phyloP scores from a whole-genome alignment of 768 basidiomycete genomes.

The Chalciporus sphaerocephalus region DNA sequence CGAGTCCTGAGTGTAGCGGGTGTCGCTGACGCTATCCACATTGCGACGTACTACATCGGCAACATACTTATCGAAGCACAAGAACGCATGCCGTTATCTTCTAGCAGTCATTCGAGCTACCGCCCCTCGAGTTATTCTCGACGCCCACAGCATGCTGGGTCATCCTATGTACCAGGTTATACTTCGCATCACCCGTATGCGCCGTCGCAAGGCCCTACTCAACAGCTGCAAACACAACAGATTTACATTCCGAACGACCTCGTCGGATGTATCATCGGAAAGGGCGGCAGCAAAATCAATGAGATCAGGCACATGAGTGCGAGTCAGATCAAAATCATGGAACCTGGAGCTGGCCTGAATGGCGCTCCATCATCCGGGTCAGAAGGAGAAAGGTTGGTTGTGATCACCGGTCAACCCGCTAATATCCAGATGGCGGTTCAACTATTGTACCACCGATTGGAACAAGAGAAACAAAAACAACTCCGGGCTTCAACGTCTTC shows the following conservation, averaged over 20 bases:
- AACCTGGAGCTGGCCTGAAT: constrained; percentile 80
- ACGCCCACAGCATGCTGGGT: constrained; percentile 45
- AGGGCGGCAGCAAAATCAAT: constrained; percentile 97
- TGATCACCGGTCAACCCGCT: constrained; percentile 91
- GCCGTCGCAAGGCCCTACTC: constrained; percentile 54
- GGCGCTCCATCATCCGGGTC: constrained; percentile 69
- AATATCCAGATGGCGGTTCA: constrained; percentile 98
- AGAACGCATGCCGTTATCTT: constrained; percentile 70
- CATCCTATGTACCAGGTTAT: constrained; percentile 71
- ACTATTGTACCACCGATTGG: constrained; percentile 79
- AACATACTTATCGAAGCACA: constrained; percentile 94
- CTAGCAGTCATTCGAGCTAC: constrained; percentile 44
- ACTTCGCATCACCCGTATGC: constrained; percentile 43
- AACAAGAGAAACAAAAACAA: constrained; percentile 89
- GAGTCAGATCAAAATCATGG: constrained; percentile 98
- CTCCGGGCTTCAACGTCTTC: constrained; percentile 36
- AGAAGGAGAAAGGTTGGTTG: constrained; percentile 89
- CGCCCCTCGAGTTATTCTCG: constrained; percentile 61
- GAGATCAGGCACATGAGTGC: constrained; percentile 95
- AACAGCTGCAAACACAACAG: constrained; percentile 90
- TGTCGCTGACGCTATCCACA: constrained; percentile 98
- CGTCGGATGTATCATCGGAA: constrained; percentile 96
- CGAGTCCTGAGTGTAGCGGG: constrained; percentile 97
- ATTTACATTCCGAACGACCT: constrained; percentile 98
- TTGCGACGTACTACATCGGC: constrained; percentile 98